Evolutionary conservation across 73 alveolate species (phyloP), one percentile per base, ranked within the genome.

Genomic region (Tetrahymena thermophila): DNA sequence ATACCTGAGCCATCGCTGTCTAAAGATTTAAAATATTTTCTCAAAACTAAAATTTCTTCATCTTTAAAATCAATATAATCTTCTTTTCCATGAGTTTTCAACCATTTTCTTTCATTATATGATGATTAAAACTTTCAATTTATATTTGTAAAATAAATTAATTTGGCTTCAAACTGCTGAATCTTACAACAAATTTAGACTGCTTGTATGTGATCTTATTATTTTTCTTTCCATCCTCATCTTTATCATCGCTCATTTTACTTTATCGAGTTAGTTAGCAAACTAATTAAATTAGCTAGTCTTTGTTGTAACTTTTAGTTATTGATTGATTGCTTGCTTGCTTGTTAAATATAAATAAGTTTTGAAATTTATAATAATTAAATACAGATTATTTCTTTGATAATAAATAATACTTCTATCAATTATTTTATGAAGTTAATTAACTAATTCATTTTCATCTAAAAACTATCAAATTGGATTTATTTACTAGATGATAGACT

Each of bases 1-100:
- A 19, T 93, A 28, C 98, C 99, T 34, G 99, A 97, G 23, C 99
- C 98, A 94, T 97, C 98, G 56, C 98, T 98, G 96, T 97, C 99
- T 13, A 98, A 94, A 15, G 99, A 97, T 35, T 95, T 85, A 96
- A 98, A 98, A 94, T 98, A 98, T 83, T 94, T 94, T 89, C 98
- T 94, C 14, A 97, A 96, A 31, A 96, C 96, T 38, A 84, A 35
- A 16, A 97, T 94, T 83, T 96, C 98, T 13, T 57, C 96, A 89
- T 94, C 97, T 37, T 93, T 85, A 94, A 97, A 97, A 93, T 97
- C 98, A 34, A 97, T 96, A 43, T 95, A 89, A 50, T 96, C 96
- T 38, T 83, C 56, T 71, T 97, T 96, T 7, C 99, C 99, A 85
- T 97, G 98, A 71, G 93, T 95, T 35, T 94, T 94, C 38, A 97